Base-by-base conservation (phyloP, 75 land plant genomes). In the Selaginella tamariscina region DNA sequence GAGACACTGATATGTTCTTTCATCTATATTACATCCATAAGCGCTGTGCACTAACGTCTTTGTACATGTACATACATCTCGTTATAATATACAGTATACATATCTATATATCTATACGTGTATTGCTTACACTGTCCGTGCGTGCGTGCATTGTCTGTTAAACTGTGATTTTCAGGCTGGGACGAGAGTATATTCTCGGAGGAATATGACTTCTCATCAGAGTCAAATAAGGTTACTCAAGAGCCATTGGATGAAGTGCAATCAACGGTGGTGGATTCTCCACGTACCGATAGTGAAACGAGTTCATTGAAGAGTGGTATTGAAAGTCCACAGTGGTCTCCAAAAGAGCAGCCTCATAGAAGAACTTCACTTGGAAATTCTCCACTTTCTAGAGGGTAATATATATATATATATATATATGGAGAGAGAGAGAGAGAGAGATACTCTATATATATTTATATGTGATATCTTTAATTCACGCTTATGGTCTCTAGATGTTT, bases 291-390 rank as follows among this genome's bases (percentile, higher is more conserved):
- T 49, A 78, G 77, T 49, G 81, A 72, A 72, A 32, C 49, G 30
- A 79, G 67, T 2, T 78, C 56, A 26, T 64, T 33, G 15, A 82
- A 75, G 71, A 81, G 84, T 56, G 79, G 81, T 15, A 62, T 29
- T 67, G 88, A 75, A 56, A 79, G 82, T 74, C 74, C 80, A 66
- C 66, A 67, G 75, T 73, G 78, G n/a, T 29, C 73, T 24, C 56
- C 75, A 23, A 60, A 56, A 27, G 15, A 54, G 27, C 29, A 70
- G 11, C 67, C 75, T 13, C 59, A 54, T 64, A 72, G 65, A 54
- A 81, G 57, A 23, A 67, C 65, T 56, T 64, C 32, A 57, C 77
- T 71, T 65, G 74, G 49, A 29, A 77, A 79, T 75, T 60, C 73
- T 39, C 69, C 71, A 22, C 32, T 66, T 2, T 67, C 71, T 23